These are phyloP conservation scores for Elsinoe batatas DNA, from an alignment of 2,329 filamentous ascomycete species.

Conservation along the genomic window DNA sequence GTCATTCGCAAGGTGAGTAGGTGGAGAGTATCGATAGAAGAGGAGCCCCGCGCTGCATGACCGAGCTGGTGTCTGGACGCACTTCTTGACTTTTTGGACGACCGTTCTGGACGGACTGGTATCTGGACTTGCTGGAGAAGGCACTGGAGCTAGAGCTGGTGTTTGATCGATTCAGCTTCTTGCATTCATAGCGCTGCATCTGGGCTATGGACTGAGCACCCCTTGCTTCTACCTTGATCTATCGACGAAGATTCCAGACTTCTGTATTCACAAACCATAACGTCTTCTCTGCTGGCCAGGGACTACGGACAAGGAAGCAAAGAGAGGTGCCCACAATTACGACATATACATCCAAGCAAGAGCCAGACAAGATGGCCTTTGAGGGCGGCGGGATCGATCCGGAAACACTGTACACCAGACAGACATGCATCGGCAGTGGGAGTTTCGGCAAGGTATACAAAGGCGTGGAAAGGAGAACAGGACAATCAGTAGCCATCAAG, in stretches of 20 bases:
- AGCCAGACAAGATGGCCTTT: constrained; percentile 14
- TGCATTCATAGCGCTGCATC: neutral
- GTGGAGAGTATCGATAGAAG: neutral
- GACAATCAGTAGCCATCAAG: constrained; percentile 93
- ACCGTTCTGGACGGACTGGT: neutral
- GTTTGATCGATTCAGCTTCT: neutral
- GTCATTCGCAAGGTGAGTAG: neutral
- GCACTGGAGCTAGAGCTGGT: neutral
- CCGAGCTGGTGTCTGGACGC: neutral
- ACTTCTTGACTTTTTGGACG: neutral
- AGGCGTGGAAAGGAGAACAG: constrained; percentile 88
- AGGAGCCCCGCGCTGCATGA: neutral
- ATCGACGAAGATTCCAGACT: neutral
- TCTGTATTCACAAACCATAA: neutral
- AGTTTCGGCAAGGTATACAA: constrained; percentile 99
- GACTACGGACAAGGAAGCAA: neutral
- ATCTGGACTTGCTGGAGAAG: neutral
- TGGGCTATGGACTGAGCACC: neutral
- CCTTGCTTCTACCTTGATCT: neutral
- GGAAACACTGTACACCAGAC: constrained; percentile 82
- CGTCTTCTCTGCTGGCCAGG: neutral
- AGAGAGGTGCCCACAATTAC: neutral
- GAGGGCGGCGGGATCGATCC: constrained; percentile 48
- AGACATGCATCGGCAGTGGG: constrained; percentile 59
- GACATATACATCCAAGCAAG: neutral